These are phyloP conservation scores for Nannochloropsis salina DNA, from an alignment of 108 stramenopile species.

Conservation along the genomic window DNA sequence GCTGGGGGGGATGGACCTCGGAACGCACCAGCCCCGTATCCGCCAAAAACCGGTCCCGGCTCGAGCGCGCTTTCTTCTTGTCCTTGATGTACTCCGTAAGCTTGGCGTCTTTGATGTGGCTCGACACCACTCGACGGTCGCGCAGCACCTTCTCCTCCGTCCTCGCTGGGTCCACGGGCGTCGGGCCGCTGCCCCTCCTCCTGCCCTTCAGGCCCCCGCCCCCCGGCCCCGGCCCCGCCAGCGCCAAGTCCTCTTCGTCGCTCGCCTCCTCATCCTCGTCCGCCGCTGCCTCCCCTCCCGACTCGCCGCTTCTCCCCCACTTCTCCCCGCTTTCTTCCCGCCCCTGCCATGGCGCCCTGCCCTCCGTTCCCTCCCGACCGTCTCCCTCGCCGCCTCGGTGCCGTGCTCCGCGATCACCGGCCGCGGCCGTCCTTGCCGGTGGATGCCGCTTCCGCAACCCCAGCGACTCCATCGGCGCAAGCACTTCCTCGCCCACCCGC, in stretches of 20 bases:
- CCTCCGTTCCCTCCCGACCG: not conserved
- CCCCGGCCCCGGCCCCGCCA: not conserved
- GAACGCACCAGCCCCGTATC: not conserved
- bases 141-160: not conserved
- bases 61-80: constrained; percentile 18
- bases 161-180: no score
- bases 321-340: not conserved
- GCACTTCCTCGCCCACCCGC: not conserved
- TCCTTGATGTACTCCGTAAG: constrained; percentile 2
- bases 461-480: not conserved
- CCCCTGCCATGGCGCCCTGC: not conserved
- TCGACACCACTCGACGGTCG: not conserved
- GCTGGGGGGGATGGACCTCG: not conserved
- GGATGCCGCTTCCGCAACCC: constrained; percentile 11
- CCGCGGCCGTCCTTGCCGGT: not conserved
- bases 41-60: not conserved
- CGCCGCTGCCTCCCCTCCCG: not conserved
- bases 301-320: not conserved
- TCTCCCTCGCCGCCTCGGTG: no score
- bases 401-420: not conserved
- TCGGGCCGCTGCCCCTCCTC: no score
- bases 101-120: constrained; percentile 3
- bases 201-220: no score
- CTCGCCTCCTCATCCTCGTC: not conserved
- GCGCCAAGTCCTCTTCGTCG: not conserved